Base-by-base conservation (phyloP, 305 asterid species). In the Plantago lanceolata region DNA sequence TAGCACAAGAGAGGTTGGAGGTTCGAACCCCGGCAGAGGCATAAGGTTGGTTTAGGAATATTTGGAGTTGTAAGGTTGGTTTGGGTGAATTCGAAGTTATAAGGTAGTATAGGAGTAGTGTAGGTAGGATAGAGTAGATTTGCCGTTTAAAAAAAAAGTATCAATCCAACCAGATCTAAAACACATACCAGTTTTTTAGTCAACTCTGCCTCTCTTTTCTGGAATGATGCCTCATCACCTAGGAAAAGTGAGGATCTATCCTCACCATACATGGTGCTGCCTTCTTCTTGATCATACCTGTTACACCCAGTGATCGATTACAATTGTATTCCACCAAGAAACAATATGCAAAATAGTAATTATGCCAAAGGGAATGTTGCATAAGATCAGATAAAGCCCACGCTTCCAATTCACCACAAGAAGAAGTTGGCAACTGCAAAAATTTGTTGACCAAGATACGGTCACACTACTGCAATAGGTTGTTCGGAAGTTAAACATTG, bases 231-330 rank as follows among this genome's bases (percentile, higher is more conserved):
- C 67, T 90, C 99, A 31, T 90, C 96, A 12, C 96, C 97, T 52
- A 94, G 89, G 72, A 84, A 90, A 68, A 66, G 51, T 48, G 97
- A 84, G 51, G 95, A 77, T 82, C 85, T 68, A 72, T 88, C 91
- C 31, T 76, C 80, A 65, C 79, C 95, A 63, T 81, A 79, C 71
- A 80, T 68, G 8, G 95, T 79, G 75, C 85, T 72, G 20, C 96
- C 96, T 90, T 94, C 99, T 79, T 94, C 97, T 71, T 81, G 82
- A 63, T 88, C 97, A 69, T 94, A 94, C 99, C 99, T 94, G 66
- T 54, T 71, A 61, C 74, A 69, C 44, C 54, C 69, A 55, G 26
- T 54, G 59, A 18, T 54, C 40, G 31, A 24, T 24, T 24, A 54
- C 59, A 55, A 43, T n/a, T 52, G 1, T 33, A 5, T 33, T 33